Evolutionary conservation across 805 yeast species (phyloP).

Genomic region (Starmera quercuum): DNA sequence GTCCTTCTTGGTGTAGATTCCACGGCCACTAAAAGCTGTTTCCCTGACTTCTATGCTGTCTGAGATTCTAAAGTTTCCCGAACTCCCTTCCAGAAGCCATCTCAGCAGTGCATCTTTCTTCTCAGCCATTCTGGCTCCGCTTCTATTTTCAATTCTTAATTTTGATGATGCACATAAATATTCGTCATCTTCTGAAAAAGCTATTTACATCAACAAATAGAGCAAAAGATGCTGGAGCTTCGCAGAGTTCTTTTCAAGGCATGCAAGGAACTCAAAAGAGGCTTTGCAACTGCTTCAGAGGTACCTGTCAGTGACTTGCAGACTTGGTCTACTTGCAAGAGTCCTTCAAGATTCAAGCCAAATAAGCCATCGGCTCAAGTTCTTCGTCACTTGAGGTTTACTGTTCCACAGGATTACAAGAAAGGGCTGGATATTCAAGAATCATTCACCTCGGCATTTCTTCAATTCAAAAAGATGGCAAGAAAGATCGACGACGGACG

Average conservation of each 20-base stretch:
- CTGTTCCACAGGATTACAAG: conserved; percentile 28
- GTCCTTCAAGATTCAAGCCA: conserved; percentile 22
- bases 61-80: neutral
- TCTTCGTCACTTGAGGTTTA: conserved; percentile 38
- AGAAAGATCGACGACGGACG: conserved; percentile 37
- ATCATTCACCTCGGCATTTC: conserved; percentile 44
- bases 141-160: too few relatives aligned
- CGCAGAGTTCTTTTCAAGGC: too few relatives aligned
- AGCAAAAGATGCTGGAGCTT: too few relatives aligned
- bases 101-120: conserved; percentile 14
- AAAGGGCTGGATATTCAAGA: conserved; percentile 53
- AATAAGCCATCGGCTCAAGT: conserved; percentile 23
- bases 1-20: conserved; percentile 37
- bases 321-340: neutral
- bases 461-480: conserved; percentile 49
- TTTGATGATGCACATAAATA: too few relatives aligned
- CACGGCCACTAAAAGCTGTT: conserved; percentile 50
- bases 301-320: neutral
- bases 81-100: conserved; percentile 23
- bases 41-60: conserved; percentile 32
- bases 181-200: too few relatives aligned
- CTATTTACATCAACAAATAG: too few relatives aligned
- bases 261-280: too few relatives aligned
- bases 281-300: neutral
- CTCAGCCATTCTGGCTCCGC: conserved; percentile 7